These are phyloP conservation scores for Torulaspora globosa DNA, from an alignment of 1,139 yeast genomes.

Conservation along the genomic window DNA sequence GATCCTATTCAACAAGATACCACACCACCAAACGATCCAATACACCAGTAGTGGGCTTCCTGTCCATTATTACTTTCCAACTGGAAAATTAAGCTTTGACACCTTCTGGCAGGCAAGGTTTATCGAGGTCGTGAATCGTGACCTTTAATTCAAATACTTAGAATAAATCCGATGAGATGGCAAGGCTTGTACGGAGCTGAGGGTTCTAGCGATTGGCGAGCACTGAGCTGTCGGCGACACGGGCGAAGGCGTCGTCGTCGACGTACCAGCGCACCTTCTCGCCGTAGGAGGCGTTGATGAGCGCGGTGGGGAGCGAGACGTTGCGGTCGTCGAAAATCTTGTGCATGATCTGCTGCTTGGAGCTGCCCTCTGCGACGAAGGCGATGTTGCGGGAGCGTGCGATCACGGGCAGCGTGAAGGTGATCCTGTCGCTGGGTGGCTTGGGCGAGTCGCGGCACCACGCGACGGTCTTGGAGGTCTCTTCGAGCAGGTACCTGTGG, in stretches of 20 bases:
- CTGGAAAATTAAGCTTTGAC: slow-evolving; percentile 2
- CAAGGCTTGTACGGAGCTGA: no score
- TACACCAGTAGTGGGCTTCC: no score
- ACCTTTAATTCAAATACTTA: no score
- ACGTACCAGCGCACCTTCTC: slow-evolving; percentile 73
- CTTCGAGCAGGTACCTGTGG: slow-evolving; percentile 64
- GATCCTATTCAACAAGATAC: not conserved
- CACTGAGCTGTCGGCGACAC: slow-evolving; percentile 13
- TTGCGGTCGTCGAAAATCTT: slow-evolving; percentile 59
- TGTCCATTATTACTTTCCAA: no score
- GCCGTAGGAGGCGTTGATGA: slow-evolving; percentile 53
- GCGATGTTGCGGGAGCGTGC: slow-evolving; percentile 66
- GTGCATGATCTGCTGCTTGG: slow-evolving; percentile 69
- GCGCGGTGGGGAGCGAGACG: slow-evolving; percentile 61
- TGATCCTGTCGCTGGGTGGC: slow-evolving; percentile 86
- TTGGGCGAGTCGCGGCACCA: slow-evolving; percentile 92
- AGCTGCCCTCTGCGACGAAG: slow-evolving; percentile 86
- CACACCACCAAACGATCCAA: not conserved
- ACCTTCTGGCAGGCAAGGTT: not conserved
- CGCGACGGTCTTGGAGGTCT: slow-evolving; percentile 80
- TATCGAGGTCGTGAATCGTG: no score
- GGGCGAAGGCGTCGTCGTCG: slow-evolving; percentile 60
- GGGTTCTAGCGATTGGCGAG: not conserved
- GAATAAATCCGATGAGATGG: no score
- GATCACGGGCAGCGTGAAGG: slow-evolving; percentile 88